Percentiles rank a stretch among this genome's conserved stretches.
Conservation (phyloP, 1,139 yeast genomes). For the Williopsis jadinii region DNA sequence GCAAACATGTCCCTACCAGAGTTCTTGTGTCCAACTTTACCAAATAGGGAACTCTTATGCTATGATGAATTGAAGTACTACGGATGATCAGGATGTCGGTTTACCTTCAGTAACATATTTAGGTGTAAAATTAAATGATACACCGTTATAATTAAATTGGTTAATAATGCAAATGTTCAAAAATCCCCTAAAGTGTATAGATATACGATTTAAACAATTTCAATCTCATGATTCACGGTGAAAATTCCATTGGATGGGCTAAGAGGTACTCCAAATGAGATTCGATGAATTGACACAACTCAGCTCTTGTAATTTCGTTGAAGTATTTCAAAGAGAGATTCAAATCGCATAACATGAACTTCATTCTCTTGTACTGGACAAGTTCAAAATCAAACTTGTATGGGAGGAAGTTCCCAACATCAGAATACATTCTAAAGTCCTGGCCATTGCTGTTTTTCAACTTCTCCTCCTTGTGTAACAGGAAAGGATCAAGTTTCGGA, state of each 20-base stretch:
- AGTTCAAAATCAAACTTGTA: conserved; percentile 48
- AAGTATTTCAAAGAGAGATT: conserved; percentile 39
- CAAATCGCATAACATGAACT: conserved; percentile 47
- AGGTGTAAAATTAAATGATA: no score
- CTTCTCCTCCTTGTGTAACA: conserved; percentile 33
- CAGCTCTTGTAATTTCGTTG: conserved; percentile 36
- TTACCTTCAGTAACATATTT: no score
- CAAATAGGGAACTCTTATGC: no score
- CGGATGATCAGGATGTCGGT: no score
- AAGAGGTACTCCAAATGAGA: conserved; percentile 2
- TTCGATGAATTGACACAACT: conserved; percentile 41
- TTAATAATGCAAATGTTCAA: no score
- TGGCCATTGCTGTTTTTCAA: conserved; percentile 37
- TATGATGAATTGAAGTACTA: no score
- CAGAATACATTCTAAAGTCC: conserved; percentile 39
- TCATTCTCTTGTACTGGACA: conserved; percentile 53
- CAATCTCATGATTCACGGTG: not conserved
- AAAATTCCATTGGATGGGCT: conserved; percentile 4
- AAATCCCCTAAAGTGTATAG: no score
- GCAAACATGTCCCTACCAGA: no score
- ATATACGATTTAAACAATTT: no score
- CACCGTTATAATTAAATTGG: no score
- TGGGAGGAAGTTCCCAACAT: conserved; percentile 30
- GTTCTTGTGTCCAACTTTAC: no score
- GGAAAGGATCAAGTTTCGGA: conserved; percentile 58